phyloP scores from a whole-genome alignment of 257 asterid genomes.

The Schizonepeta tenuifolia region DNA sequence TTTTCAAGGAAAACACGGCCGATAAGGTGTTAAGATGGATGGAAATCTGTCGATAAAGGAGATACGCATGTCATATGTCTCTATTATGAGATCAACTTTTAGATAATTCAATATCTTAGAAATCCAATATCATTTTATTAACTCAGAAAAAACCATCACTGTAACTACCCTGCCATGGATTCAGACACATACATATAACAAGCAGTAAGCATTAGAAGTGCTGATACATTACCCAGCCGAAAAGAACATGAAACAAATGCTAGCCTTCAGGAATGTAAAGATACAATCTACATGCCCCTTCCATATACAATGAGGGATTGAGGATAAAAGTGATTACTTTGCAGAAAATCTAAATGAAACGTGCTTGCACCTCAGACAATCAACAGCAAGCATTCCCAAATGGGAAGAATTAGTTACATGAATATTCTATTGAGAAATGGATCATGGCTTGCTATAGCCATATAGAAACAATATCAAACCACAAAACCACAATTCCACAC shows the following conservation, averaged over 20 bases:
- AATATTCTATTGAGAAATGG: no score
- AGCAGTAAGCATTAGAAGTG: neutral
- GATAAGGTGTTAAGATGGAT: no score
- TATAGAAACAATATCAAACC: no score
- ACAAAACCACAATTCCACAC: neutral
- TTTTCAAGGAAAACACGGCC: no score
- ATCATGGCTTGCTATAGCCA: no score
- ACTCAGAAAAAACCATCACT: neutral
- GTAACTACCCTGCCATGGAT: slow-evolving; percentile 1
- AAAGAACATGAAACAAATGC: neutral
- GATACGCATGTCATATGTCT: no score
- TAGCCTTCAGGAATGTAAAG: neutral
- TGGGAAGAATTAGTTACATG: neutral
- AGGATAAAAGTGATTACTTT: neutral
- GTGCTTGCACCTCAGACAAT: neutral
- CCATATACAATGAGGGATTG: neutral
- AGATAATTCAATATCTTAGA: neutral
- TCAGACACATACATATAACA: neutral
- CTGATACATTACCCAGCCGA: neutral
- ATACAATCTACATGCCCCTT: neutral
- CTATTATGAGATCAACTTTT: neutral
- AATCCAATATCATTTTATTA: neutral
- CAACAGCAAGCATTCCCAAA: neutral
- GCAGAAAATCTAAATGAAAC: neutral
- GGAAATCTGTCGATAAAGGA: no score